Base-by-base conservation (phyloP, 495 filamentous ascomycete species). In the Clohesyomyces aquaticus region DNA sequence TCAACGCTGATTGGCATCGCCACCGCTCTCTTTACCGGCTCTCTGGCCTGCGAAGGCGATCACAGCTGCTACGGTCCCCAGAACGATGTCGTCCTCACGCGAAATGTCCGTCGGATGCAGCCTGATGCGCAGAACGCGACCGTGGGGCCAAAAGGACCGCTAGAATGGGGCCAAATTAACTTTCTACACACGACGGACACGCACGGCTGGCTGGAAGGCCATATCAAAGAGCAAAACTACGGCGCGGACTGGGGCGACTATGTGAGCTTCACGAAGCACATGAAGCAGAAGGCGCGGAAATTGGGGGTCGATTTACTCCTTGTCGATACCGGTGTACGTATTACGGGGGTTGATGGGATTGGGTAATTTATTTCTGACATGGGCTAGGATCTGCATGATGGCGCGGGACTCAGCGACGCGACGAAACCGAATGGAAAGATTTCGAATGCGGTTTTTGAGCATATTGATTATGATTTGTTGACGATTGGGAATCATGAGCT, bases 201-300 rank as follows among this genome's bases (percentile, higher is more conserved):
- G 10, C 78, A 81, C 67, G 78, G 78, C 14, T 80, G 78, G 78
- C 71, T 77, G 2, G 78, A 79, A 69, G 78, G 77, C 12, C 77
- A 78, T 66, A 67, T 77, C 55, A 78, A 79, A 58, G 72, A 79
- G 62, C 70, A 72, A 58, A 79, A 78, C 28, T 98, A 91, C 74
- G 93, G 91, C 16, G 94, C 91, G 27, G 94, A 98, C 73, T 97
- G 94, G 89, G 94, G 94, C 28, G 94, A 98, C 77, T 98, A 97
- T 75, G 82, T 97, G 67, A 97, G 93, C 18, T 96, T 98, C 71
- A 85, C 91, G 19, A 77, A 85, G 28, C 91, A 91, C 66, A 85
- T 98, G 60, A 63, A 82, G 88, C 85, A 27, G 78, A 84, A 67
- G 86, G 83, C 71, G 88, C 90, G 21, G 88, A 96, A 70, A 78